Evolutionary conservation across 2,329 filamentous ascomycete species (phyloP).

Genomic region (Alternaria infectoria): DNA sequence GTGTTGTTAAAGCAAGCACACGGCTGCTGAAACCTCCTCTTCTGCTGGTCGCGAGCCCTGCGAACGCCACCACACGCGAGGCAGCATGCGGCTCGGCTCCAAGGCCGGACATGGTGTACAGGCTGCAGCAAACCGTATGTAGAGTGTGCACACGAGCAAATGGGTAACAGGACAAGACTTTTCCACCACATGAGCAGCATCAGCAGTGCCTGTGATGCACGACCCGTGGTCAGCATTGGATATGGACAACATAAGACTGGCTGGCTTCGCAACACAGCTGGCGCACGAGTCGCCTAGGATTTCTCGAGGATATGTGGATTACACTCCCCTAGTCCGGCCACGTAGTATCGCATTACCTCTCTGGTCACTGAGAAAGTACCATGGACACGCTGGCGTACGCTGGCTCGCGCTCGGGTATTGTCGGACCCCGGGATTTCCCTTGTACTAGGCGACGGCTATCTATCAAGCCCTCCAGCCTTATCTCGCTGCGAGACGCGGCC

Average conservation of each 20-base stretch:
- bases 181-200: neutral
- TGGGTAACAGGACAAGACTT: neutral
- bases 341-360: neutral
- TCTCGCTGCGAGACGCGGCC: conserved; percentile 15
- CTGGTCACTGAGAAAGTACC: conserved; percentile 3
- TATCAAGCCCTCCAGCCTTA: conserved; percentile 18
- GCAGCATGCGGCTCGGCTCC: conserved; percentile 14
- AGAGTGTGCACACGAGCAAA: conserved; percentile 1
- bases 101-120: conserved; percentile 3
- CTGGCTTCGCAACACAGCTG: conserved; percentile 1
- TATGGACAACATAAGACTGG: conserved; percentile 4
- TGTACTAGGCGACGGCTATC: conserved; percentile 16
- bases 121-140: conserved; percentile 1
- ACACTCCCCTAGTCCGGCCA: neutral
- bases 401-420: conserved; percentile 18
- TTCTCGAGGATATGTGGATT: conserved; percentile 1
- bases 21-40: neutral
- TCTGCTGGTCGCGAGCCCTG: neutral
- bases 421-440: conserved; percentile 11
- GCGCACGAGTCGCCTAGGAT: neutral
- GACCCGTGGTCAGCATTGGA: neutral
- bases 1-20: conserved; percentile 3
- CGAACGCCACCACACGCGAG: conserved; percentile 1
- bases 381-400: conserved; percentile 1
- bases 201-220: conserved; percentile 1